Conservation (phyloP, 208 protist species). For the Acanthamoeba castellanii region DNA sequence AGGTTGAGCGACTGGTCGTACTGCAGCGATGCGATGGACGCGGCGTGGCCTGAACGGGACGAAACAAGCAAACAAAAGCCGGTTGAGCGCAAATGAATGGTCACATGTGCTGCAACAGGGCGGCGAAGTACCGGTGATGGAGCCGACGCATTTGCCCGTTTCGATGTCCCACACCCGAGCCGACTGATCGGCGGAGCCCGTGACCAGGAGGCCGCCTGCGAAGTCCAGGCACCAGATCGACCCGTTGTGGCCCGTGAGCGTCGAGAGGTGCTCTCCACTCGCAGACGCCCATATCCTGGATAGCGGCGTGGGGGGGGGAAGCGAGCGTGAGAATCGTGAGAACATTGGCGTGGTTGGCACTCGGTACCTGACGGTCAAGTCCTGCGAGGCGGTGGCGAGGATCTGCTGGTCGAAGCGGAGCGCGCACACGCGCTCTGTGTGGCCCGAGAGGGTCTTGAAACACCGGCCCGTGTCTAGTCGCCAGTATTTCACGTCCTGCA, state of each 20-base stretch:
- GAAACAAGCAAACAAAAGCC: not conserved
- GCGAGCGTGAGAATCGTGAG: not conserved
- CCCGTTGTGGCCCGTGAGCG: constrained; percentile 29
- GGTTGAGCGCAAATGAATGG: not conserved
- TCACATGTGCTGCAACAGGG: too few relatives aligned
- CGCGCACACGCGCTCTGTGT: constrained; percentile 31
- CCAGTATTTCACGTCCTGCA: constrained; percentile 45
- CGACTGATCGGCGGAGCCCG: constrained; percentile 32
- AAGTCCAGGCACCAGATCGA: constrained; percentile 60
- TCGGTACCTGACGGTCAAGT: not conserved
- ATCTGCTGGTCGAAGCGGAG: constrained; percentile 35
- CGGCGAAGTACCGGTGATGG: constrained; percentile 1
- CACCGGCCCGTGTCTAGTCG: constrained; percentile 40
- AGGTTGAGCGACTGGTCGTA: constrained; percentile 5
- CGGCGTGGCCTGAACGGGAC: not conserved
- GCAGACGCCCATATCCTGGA: not conserved
- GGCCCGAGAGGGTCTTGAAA: constrained; percentile 31
- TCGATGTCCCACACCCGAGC: constrained; percentile 33
- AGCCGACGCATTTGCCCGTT: not conserved
- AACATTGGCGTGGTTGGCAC: not conserved
- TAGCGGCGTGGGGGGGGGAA: not conserved
- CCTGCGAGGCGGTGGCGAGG: constrained; percentile 50
- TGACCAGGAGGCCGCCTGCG: not conserved
- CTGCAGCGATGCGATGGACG: constrained; percentile 25
- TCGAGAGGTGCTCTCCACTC: constrained; percentile 19